Evolutionary conservation across 305 asterid species (phyloP), one percentile per base, ranked within the genome.

Genomic region (Withania somnifera): DNA sequence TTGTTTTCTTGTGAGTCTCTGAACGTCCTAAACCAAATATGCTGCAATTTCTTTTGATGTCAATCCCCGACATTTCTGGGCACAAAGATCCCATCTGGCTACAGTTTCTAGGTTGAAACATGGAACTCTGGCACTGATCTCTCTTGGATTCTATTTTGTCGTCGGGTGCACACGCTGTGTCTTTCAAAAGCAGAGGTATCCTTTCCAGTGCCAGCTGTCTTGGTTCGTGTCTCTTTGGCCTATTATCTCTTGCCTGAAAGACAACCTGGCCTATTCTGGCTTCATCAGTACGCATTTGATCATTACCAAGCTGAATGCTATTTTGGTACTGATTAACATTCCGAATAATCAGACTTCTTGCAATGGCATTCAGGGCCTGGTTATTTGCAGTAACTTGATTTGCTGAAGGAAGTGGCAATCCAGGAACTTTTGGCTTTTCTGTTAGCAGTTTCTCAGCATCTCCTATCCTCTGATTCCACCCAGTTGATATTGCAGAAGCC

Each of bases 291-390:
- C 84, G 84, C 76, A 80, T 87, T 68, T 84, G 92, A 82, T 58
- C 86, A 84, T 82, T 61, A 81, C 84, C 82, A 86, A 81, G 81
- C 50, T 42, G 73, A 71, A 73, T 45, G 51, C 69, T 85, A 77
- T 77, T 75, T 58, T 84, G 91, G 80, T 84, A 84, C 45, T 52
- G 34, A 80, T 80, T 82, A 57, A 86, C 84, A 84, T 84, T 93
- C 82, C 67, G 89, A 78, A 79, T 54, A 52, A 78, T 90, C 66
- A 91, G 68, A 83, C 75, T 87, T 89, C 95, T 88, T 57, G 97
- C 97, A 60, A 90, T 84, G 87, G 80, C 86, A 89, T 95, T 91
- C 88, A 91, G 81, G 8, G 88, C 81, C 77, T 67, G 92, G 81
- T 87, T 89, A 83, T 85, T 90, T 24, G 85, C 60, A 11, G 90